Conservation (phyloP, 1,139 yeast species). For the Sugiyamaella novakii region DNA sequence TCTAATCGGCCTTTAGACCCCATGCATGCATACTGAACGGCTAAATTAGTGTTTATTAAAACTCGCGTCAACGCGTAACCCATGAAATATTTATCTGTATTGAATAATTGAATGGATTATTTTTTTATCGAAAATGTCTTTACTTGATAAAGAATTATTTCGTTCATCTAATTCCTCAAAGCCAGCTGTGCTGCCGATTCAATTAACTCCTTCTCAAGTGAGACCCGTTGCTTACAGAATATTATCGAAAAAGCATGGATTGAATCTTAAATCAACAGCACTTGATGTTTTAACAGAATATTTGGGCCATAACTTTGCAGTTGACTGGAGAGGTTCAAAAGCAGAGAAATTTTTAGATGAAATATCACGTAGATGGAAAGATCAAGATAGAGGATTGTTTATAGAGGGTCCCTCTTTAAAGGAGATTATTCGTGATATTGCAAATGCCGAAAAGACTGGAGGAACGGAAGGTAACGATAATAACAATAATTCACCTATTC, state of each 20-base stretch:
- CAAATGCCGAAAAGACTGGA: conserved; percentile 24
- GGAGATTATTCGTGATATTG: conserved; percentile 61
- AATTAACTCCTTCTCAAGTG: conserved; percentile 74
- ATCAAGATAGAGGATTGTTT: conserved; percentile 82
- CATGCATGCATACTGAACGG: no score
- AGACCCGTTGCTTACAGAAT: conserved; percentile 91
- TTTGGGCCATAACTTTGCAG: conserved; percentile 76
- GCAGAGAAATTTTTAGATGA: conserved; percentile 74
- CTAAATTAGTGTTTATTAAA: not conserved
- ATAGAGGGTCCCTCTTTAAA: conserved; percentile 73
- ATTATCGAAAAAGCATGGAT: conserved; percentile 87
- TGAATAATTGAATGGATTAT: no score
- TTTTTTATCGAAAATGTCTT: no score
- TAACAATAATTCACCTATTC: not conserved
- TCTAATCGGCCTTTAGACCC: no score
- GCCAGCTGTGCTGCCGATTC: conserved; percentile 61
- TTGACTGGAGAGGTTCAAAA: conserved; percentile 76
- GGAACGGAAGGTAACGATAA: not conserved
- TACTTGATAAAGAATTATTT: not conserved
- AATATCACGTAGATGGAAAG: conserved; percentile 81
- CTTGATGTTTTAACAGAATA: conserved; percentile 68
- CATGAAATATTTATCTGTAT: no score
- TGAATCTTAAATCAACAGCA: conserved; percentile 87
- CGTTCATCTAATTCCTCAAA: not conserved
- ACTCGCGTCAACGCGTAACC: not conserved